phyloP scores from a whole-genome alignment of 345 rosid genomes.

The Eucalyptus cloeziana region DNA sequence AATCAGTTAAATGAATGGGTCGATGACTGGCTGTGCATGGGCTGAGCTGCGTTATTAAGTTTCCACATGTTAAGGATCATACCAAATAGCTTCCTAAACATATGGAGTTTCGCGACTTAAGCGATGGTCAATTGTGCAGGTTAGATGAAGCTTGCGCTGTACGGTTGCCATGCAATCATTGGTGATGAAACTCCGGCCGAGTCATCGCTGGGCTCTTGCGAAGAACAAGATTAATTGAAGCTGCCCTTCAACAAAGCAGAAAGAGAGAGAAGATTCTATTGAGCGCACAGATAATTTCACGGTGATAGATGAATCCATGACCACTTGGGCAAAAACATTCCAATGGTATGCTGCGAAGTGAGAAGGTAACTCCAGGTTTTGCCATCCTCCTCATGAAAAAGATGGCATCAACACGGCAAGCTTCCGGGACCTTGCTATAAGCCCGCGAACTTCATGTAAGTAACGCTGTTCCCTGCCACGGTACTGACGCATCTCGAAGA shows the following conservation, averaged over 20 bases:
- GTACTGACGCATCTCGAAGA: accelerated
- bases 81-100: background rate
- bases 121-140: background rate
- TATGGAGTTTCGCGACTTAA: background rate
- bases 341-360: no score
- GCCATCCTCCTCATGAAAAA: background rate
- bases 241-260: no score
- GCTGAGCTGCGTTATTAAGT: background rate
- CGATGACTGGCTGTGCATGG: no score
- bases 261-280: no score
- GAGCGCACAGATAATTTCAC: no score
- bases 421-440: accelerated
- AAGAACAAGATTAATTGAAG: background rate
- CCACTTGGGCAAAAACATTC: background rate
- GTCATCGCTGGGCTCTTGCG: background rate
- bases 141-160: background rate
- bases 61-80: background rate
- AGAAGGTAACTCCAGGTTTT: no score
- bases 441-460: accelerated
- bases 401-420: no score
- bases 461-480: no score
- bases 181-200: background rate
- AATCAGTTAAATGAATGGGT: no score
- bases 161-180: background rate
- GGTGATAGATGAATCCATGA: background rate